Base-by-base conservation (phyloP, 148 eudicot genomes). In the Talinum fruticosum region DNA sequence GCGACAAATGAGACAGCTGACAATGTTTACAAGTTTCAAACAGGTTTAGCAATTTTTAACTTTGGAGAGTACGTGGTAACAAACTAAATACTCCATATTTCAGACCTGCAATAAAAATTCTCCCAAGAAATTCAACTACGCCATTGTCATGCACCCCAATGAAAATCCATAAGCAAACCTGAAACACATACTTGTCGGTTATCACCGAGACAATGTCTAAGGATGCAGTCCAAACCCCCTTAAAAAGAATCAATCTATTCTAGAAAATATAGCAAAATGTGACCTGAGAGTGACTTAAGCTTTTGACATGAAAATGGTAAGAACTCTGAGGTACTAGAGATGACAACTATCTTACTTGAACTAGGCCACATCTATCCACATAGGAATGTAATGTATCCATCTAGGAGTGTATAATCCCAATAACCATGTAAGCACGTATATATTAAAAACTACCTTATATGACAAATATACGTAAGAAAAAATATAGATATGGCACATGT, bases 31-130 rank as follows among this genome's bases (percentile, higher is more conserved):
- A 62, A 18, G 23, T 15, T 16, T 51, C 10, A 35, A 53, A 73
- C 44, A 32, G 34, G 30, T 30, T 47, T 1, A 72, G 75, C 28
- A 15, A 47, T 28, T 71, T 71, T 47, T 59, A 28, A 19, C 24
- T 49, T 30, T 16, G 5, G 16, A 26, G 44, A 1, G 15, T 47
- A 3, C 57, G 30, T 72, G 19, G 28, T 29, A 26, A 0, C 10
- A 13, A 73, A 28, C 35, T 29, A n/a, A 14, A 66, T 13, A 74
- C 14, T 28, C 5, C 33, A 62, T 0, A 54, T 33, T 24, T 19
- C 18, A 16, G 36, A 95, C 99, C 96, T 84, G 99, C 97, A 69
- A 95, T 85, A 79, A 92, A 95, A 79, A 95, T 83, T 84, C 90
- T 87, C 61, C 93, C 94, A 29, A 90, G 34, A 32, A 83, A 88